Base-by-base conservation (phyloP, 768 basidiomycete genomes). In the Lentinula sp. region DNA sequence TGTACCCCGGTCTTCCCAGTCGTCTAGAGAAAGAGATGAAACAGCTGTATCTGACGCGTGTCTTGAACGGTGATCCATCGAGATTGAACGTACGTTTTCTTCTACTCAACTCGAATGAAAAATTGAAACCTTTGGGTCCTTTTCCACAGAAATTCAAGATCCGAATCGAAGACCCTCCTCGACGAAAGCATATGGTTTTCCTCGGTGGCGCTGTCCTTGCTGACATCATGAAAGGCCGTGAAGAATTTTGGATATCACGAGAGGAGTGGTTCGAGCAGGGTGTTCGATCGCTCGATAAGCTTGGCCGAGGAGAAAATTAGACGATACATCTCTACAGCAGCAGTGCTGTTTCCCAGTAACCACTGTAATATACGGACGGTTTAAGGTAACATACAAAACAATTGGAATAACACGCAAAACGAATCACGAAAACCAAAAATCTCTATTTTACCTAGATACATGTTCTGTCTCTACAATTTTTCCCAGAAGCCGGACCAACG, bases 1-100 rank as follows among this genome's bases (percentile, higher is more conserved):
- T 98, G 96, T 98, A 98, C 72, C 96, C 97, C 35, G 97, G 97
- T 32, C 84, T 99, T 60, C 97, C 97, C 10, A 93, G 91, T 71
- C 87, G 97, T 50, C 81, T 99, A 48, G 97, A 98, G 77, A 98
- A 98, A 79, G 96, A 99, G 79, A 94, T 98, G 91, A 98, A 98
- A 75, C 97, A 98, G 73, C 80, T 98, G n/a, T 94, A 98, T 73
- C 82, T 99, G 62, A 91, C 91, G 1, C 81, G 87, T n/a, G 92
- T 98, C 16, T 80, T 98, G 49, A 81, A 83, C 49, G 88, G 91
- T 16, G 89, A 98, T 70, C 87, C 93, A 0, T 74, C 87, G 15
- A 81, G 97, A 41, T 72, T 98, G 67, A 95, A 90, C 72, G 96
- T 97, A 64, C 62, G 93, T 85, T 16, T 48, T 10, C 8, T 18